Conservation (phyloP, 1,284 basidiomycete species). For the Apiotrichum akiyoshidainum region DNA sequence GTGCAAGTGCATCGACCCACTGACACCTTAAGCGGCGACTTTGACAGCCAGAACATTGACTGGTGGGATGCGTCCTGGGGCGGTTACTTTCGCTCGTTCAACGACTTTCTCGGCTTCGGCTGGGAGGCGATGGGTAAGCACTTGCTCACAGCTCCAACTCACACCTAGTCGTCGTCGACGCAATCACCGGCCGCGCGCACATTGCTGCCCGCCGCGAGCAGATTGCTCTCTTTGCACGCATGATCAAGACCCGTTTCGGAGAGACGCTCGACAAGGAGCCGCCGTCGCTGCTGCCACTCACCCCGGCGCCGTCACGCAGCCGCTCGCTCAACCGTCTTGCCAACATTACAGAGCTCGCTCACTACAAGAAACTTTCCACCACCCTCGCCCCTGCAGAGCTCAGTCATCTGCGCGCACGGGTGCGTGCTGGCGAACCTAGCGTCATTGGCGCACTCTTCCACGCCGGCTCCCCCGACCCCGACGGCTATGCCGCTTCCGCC, state of each 20-base stretch:
- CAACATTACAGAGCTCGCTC: conserved; percentile 64
- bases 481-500: conserved; percentile 16
- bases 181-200: conserved; percentile 67
- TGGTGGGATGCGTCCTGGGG: conserved; percentile 81
- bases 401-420: conserved; percentile 64
- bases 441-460: conserved; percentile 68
- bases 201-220: conserved; percentile 70
- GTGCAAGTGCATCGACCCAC: neutral
- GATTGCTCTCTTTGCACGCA: conserved; percentile 53
- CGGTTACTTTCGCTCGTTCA: conserved; percentile 72
- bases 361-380: conserved; percentile 69
- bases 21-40: conserved; percentile 57
- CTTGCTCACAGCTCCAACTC: too few species aligned
- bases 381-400: conserved; percentile 70
- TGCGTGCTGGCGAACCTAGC: conserved; percentile 66
- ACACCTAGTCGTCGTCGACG: conserved; percentile 63
- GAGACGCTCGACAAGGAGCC: conserved; percentile 45
- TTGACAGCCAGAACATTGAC: conserved; percentile 66
- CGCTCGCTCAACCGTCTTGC: conserved; percentile 62
- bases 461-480: conserved; percentile 16
- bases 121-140: conserved; percentile 68
- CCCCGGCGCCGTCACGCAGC: conserved; percentile 53
- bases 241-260: conserved; percentile 50
- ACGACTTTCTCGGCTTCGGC: conserved; percentile 74
- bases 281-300: conserved; percentile 37